These are phyloP conservation scores for Clarireedia hainanense DNA, from an alignment of 2,329 filamentous ascomycete genomes.

Conservation along the genomic window DNA sequence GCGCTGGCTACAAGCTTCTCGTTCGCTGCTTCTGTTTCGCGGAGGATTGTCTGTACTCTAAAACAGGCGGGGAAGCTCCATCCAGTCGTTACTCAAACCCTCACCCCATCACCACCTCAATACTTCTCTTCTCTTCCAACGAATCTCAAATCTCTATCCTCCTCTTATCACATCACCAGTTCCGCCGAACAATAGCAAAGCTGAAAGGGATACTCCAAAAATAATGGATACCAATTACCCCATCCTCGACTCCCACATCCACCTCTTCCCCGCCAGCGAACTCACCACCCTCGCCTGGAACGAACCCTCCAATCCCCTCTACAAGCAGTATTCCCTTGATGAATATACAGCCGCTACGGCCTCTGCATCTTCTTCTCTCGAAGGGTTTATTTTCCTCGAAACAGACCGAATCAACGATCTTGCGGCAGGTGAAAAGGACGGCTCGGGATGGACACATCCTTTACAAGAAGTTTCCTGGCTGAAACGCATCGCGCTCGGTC, in stretches of 20 bases:
- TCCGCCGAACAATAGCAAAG: neutral
- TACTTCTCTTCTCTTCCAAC: too few species aligned
- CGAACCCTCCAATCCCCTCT: slow-evolving; percentile 46
- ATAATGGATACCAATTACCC: slow-evolving; percentile 31
- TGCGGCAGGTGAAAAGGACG: slow-evolving; percentile 36
- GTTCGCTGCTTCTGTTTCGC: too few species aligned
- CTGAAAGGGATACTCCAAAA: neutral
- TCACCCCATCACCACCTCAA: too few species aligned
- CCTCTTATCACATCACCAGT: neutral
- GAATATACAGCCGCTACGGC: slow-evolving; percentile 26
- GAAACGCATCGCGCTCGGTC: slow-evolving; percentile 55
- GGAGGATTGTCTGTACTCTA: too few species aligned
- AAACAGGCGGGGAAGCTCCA: too few species aligned
- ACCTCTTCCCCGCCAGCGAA: slow-evolving; percentile 70
- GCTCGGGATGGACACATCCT: slow-evolving; percentile 56
- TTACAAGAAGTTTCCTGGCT: slow-evolving; percentile 67
- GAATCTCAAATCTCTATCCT: too few species aligned
- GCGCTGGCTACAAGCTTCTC: too few species aligned
- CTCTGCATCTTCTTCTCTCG: slow-evolving; percentile 36
- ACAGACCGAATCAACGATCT: slow-evolving; percentile 64
- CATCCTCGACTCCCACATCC: slow-evolving; percentile 86
- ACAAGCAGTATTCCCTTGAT: slow-evolving; percentile 24
- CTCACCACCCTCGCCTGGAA: slow-evolving; percentile 62
- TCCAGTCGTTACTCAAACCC: too few species aligned
- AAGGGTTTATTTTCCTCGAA: slow-evolving; percentile 77